Evolutionary conservation across 2,329 filamentous ascomycete species (phyloP).

Genomic region (Fusarium virguliforme): DNA sequence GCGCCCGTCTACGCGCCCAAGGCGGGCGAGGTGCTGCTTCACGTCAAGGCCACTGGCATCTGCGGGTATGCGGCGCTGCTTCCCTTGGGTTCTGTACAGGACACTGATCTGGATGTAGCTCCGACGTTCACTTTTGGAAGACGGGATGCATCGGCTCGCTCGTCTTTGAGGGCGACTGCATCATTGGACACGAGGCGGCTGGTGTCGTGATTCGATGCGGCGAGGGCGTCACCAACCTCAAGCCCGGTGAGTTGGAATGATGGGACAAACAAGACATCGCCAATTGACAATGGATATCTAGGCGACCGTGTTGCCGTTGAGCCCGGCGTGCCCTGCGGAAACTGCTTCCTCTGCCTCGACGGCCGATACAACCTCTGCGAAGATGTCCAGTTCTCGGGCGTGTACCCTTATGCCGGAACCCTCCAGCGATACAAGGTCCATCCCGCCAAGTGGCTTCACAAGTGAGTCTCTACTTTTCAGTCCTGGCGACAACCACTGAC

Average conservation of each 20-base stretch:
- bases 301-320: constrained; percentile 79
- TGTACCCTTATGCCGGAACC: constrained; percentile 73
- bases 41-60: constrained; percentile 75
- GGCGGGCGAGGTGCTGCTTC: constrained; percentile 70
- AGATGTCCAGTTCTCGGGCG: constrained; percentile 73
- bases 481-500: constrained; percentile 14
- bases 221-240: constrained; percentile 67
- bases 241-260: constrained; percentile 56
- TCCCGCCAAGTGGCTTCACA: constrained; percentile 73
- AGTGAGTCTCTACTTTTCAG: constrained; percentile 49
- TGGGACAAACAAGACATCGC: neutral
- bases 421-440: constrained; percentile 75
- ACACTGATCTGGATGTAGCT: constrained; percentile 57
- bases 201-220: constrained; percentile 73
- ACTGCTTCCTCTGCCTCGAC: constrained; percentile 72
- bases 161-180: constrained; percentile 74
- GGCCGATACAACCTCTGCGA: constrained; percentile 77
- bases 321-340: constrained; percentile 75
- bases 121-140: constrained; percentile 80
- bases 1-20: constrained; percentile 70
- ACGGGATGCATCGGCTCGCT: constrained; percentile 75
- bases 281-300: constrained; percentile 31
- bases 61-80: constrained; percentile 66
- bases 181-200: constrained; percentile 76
- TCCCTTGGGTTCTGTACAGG: neutral